Evolutionary conservation across 2,329 filamentous ascomycete genomes (phyloP), one percentile per base, ranked within the genome.

Genomic region (Sphaceloma murrayae): DNA sequence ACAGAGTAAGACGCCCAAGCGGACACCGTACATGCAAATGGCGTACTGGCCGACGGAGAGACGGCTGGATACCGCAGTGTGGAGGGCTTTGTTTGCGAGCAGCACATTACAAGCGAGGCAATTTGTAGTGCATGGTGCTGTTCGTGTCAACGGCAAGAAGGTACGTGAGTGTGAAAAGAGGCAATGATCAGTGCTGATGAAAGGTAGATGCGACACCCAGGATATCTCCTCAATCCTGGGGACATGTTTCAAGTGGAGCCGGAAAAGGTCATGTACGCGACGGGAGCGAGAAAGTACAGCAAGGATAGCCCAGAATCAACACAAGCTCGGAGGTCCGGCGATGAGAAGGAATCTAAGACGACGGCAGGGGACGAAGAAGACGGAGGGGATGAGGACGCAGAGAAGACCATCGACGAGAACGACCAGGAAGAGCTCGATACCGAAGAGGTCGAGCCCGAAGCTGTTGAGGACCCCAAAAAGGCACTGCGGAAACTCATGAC

Each of bases 231-330:
- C 29, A 98, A 98, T 63, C 93, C 91, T 2, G 91, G 91, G 54
- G 91, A 98, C 62, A 85, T 98, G 78, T 98, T 98, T 72, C 86
- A 94, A 62, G 89, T 98, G 55, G 83, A 95, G 14, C 74, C 84
- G 26, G 85, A 94, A 29, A 78, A 81, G 54, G 91, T 98, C 46
- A 73, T 98, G 64, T 88, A 75, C 56, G 89, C 85, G 24, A 94
- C 88, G 1, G 91, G 91, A 47, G 73, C 75, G 18, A 74, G 76
- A 38, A 63, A 62, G 52, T 47, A 51, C 38, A 56, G 57, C 46
- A 56, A 53, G 45, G 46, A 48, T 30, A 56, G 49, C 36, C 49
- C 46, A 5, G 46, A 48, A 10, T 31, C 49, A 30, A 16, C 31
- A 18, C 43, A 48, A 45, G 47, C 39, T 18, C 26, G 44, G 53